Percentiles rank a stretch among this genome's conserved stretches.
phyloP scores from a whole-genome alignment of 495 filamentous ascomycete species.

The Cercophora newfieldiana region DNA sequence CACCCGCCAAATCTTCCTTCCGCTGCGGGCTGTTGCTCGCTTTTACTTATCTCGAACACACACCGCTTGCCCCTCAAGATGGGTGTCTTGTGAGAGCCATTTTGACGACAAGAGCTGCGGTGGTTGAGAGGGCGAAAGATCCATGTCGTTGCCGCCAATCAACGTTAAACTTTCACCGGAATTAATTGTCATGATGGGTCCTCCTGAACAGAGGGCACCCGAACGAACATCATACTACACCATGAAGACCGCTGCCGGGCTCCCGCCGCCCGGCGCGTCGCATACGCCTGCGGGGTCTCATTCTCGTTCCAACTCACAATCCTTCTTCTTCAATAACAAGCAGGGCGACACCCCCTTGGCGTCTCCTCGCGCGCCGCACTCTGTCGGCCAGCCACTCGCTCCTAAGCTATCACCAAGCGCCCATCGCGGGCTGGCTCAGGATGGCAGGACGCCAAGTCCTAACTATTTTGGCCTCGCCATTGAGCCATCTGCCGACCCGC shows the following conservation, averaged over 20 bases:
- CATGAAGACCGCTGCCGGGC: slow-evolving; percentile 50
- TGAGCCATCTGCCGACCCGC: slow-evolving; percentile 59
- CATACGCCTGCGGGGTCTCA: slow-evolving; percentile 39
- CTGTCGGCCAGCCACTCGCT: slow-evolving; percentile 46
- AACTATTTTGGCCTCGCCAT: slow-evolving; percentile 80
- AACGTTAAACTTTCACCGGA: neutral
- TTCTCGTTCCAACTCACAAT: slow-evolving; percentile 41
- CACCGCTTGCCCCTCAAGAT: neutral
- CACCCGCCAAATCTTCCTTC: neutral
- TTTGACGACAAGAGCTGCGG: neutral
- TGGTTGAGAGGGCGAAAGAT: neutral
- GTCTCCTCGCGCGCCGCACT: slow-evolving; percentile 44
- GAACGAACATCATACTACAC: slow-evolving; percentile 39
- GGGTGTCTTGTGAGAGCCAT: neutral
- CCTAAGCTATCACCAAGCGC: slow-evolving; percentile 41
- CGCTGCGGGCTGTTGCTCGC: no score
- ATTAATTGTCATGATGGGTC: slow-evolving; percentile 14
- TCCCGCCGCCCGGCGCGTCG: slow-evolving; percentile 38
- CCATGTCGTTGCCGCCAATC: neutral
- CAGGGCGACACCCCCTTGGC: slow-evolving; percentile 43
- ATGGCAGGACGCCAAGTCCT: slow-evolving; percentile 59
- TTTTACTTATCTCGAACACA: no score
- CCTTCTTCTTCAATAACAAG: slow-evolving; percentile 37
- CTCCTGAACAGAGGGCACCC: slow-evolving; percentile 30
- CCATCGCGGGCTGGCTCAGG: slow-evolving; percentile 27